A percentile compares a stretch with the other conserved stretches of the same genome.
These are phyloP conservation scores for Erigeron canadensis DNA, from an alignment of 129 eudicot genomes.

Conservation along the genomic window DNA sequence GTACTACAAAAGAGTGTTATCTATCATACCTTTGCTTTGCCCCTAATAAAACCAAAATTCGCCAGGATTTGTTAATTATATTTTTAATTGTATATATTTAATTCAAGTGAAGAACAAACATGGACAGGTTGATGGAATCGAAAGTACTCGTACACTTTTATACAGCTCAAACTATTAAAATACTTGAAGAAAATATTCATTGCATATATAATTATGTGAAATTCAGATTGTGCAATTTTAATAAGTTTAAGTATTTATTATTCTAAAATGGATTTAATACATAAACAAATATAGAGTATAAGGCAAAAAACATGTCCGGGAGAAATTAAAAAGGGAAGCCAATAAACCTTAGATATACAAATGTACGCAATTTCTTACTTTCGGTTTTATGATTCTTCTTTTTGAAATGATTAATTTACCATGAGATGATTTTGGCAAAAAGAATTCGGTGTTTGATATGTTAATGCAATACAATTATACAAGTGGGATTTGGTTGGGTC, in stretches of 20 bases:
- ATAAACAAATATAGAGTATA: neutral
- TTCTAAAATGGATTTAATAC: neutral
- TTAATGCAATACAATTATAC: too few species aligned
- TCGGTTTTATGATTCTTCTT: too few species aligned
- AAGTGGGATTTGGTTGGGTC: neutral
- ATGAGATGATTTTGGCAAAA: too few species aligned
- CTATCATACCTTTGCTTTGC: too few species aligned
- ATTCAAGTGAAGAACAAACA: conserved; percentile 17
- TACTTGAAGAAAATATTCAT: neutral
- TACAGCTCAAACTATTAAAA: conserved; percentile 19
- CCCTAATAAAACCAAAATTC: too few species aligned
- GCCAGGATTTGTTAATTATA: neutral
- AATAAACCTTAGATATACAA: too few species aligned
- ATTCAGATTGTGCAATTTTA: neutral
- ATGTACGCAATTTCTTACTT: too few species aligned
- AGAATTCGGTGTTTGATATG: too few species aligned
- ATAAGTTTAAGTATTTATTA: neutral
- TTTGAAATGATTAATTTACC: too few species aligned
- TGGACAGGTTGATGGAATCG: conserved; percentile 23
- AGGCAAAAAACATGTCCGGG: too few species aligned
- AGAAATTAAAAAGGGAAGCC: too few species aligned
- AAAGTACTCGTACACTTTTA: neutral
- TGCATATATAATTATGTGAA: neutral
- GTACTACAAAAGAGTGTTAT: too few species aligned
- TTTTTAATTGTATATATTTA: neutral